A percentile compares a stretch with the other conserved stretches of the same genome.
Evolutionary conservation across 2,329 filamentous ascomycete species (phyloP).

Genomic region (Elsinoe australis): DNA sequence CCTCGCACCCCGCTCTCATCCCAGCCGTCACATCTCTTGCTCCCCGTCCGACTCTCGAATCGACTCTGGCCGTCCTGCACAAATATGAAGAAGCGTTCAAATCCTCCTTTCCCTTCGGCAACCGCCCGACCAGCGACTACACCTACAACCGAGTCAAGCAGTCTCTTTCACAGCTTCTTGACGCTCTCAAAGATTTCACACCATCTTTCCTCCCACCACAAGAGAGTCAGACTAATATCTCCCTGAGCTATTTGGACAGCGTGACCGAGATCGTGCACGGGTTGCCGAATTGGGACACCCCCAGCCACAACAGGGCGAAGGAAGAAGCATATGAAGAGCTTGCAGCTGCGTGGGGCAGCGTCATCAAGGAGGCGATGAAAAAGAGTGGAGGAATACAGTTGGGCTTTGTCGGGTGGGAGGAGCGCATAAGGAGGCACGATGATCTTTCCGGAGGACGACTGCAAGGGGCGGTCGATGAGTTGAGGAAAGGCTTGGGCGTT

Average conservation of each 20-base stretch:
- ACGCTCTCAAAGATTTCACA: conserved; percentile 88
- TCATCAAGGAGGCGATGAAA: conserved; percentile 85
- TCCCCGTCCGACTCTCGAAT: conserved; percentile 75
- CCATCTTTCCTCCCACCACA: conserved; percentile 90
- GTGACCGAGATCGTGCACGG: conserved; percentile 85
- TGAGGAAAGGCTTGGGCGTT: conserved; percentile 45
- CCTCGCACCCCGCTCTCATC: conserved; percentile 76
- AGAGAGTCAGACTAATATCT: conserved; percentile 74
- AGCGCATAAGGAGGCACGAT: conserved; percentile 79
- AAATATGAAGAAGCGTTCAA: conserved; percentile 75
- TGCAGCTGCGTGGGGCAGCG: conserved; percentile 82
- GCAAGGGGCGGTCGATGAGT: conserved; percentile 67
- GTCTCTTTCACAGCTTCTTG: conserved; percentile 69
- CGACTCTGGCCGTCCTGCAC: conserved; percentile 69
- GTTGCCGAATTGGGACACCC: conserved; percentile 83
- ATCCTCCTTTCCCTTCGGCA: conserved; percentile 74
- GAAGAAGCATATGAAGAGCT: conserved; percentile 96
- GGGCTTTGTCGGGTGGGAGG: conserved; percentile 87
- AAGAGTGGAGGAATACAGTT: conserved; percentile 82
- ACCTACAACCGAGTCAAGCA: conserved; percentile 88
- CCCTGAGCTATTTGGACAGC: conserved; percentile 78
- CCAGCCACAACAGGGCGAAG: conserved; percentile 84
- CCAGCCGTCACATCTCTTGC: conserved; percentile 77
- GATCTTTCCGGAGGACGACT: conserved; percentile 76
- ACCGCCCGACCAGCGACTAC: conserved; percentile 80